A percentile compares a stretch with the other conserved stretches of the same genome.
phyloP scores from a whole-genome alignment of 2,329 filamentous ascomycete genomes.

The Botrytis fragariae region DNA sequence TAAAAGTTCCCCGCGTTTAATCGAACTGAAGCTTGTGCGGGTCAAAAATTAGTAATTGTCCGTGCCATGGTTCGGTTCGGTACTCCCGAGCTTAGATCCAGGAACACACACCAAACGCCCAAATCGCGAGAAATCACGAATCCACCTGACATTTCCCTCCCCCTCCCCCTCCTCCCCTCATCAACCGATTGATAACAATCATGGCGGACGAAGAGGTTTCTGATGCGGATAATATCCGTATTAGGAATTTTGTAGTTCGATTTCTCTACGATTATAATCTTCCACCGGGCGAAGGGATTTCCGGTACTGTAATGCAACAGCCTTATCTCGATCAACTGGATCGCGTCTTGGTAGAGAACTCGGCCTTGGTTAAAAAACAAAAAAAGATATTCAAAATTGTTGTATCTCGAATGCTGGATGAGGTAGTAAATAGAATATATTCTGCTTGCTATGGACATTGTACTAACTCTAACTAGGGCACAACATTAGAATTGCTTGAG shows the following conservation, averaged over 20 bases:
- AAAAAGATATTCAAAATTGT: constrained; percentile 2
- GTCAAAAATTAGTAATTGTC: not conserved
- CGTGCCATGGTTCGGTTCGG: not conserved
- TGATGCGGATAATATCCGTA: not conserved
- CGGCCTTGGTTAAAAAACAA: not conserved
- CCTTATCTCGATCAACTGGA: constrained; percentile 13
- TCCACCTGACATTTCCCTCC: constrained; percentile 4
- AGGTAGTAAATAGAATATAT: not conserved
- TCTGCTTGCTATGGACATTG: no score
- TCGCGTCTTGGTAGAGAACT: not conserved
- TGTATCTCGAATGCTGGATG: not conserved
- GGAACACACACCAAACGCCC: not conserved
- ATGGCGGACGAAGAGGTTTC: constrained; percentile 13
- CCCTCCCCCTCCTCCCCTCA: not conserved
- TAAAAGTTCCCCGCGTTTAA: not conserved
- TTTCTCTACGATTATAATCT: constrained; percentile 2
- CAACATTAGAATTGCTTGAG: constrained; percentile 3
- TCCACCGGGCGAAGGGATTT: not conserved
- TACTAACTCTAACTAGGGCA: not conserved
- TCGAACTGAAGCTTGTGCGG: not conserved
- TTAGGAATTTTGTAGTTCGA: not conserved
- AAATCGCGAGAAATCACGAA: constrained; percentile 15
- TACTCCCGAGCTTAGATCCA: not conserved
- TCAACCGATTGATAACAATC: not conserved
- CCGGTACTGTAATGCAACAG: not conserved